Base-by-base conservation (phyloP, 2,329 filamentous ascomycete genomes). In the Sporothrix brasiliensis region DNA sequence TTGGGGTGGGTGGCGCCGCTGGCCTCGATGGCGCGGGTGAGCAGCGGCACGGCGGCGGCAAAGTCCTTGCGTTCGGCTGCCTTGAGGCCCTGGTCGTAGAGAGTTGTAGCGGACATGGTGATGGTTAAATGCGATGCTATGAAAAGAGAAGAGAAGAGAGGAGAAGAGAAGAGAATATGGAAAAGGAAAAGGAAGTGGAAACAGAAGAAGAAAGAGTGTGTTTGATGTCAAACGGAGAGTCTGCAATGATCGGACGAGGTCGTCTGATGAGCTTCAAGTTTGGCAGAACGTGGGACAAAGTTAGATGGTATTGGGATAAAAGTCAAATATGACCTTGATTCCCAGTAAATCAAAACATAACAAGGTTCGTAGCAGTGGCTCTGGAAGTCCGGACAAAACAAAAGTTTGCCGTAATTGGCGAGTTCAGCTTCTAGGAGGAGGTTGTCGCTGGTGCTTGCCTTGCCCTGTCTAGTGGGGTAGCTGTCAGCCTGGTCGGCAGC, bases 1-100 rank as follows among this genome's bases (percentile, higher is more conserved):
- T 66, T 54, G 13, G 69, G 66, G 70, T 71, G 52, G 27, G 50
- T 11, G 2, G 92, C 92, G 52, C 83, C 83, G 0, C 90, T 88
- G 14, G 84, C 84, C 72, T 87, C 81, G 47, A 97, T 83, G 7
- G 92, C 92, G 52, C 82, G 79, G 9, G 90, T 91, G 73, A 91
- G 90, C 75, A 89, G 86, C 49, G 82, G 78, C 74, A 97, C 87
- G 58, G 92, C 93, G 61, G 85, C 83, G 5, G 85, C 81, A 79
- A 88, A 94, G 72, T 94, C 85, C 67, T 85, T 85, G 10, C 80
- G 82, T 39, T 87, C 81, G 70, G 92, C 84, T 70, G 92, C 85
- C 50, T 84, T 83, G 67, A 96, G 82, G 76, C 93, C 93, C 72
- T 86, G 77, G 53, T 84, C 80, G 61, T 63, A 63, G 75, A 83